A percentile compares a stretch with the other conserved stretches of the same genome.
These are phyloP conservation scores for Fusarium humuli DNA, from an alignment of 2,329 filamentous ascomycete genomes.

Conservation along the genomic window DNA sequence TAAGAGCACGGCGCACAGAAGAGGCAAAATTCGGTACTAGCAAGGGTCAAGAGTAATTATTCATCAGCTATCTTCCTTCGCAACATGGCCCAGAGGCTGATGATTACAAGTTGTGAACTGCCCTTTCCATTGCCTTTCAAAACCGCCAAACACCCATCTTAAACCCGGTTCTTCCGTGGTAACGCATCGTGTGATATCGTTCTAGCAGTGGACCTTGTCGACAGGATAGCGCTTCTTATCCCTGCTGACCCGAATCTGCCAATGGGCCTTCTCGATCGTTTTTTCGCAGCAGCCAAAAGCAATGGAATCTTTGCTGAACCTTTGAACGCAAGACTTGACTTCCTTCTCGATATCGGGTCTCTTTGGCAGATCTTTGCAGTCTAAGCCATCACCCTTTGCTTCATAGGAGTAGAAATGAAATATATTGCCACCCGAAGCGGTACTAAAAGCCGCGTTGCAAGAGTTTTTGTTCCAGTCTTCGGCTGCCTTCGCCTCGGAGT, in stretches of 20 bases:
- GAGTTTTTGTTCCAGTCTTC: not conserved
- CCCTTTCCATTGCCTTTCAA: not conserved
- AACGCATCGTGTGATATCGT: not conserved
- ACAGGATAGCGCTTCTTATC: fast-evolving
- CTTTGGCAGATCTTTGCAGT: not conserved
- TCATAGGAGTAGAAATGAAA: not conserved
- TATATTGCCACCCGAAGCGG: too few relatives aligned
- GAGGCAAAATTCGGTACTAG: not conserved
- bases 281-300: not conserved
- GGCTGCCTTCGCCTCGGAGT: not conserved
- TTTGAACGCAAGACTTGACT: not conserved
- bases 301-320: too few relatives aligned
- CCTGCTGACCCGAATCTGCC: not conserved
- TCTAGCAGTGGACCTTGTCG: not conserved
- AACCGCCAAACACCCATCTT: not conserved
- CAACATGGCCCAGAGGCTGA: not conserved
- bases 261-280: not conserved
- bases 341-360: not conserved
- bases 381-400: not conserved
- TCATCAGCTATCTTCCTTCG: not conserved
- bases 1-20: not conserved
- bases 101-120: not conserved
- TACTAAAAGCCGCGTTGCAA: not conserved
- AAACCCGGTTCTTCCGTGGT: not conserved
- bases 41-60: not conserved